phyloP scores from a whole-genome alignment of 2,329 filamentous ascomycete genomes.

The Arthrinium phaeospermum region DNA sequence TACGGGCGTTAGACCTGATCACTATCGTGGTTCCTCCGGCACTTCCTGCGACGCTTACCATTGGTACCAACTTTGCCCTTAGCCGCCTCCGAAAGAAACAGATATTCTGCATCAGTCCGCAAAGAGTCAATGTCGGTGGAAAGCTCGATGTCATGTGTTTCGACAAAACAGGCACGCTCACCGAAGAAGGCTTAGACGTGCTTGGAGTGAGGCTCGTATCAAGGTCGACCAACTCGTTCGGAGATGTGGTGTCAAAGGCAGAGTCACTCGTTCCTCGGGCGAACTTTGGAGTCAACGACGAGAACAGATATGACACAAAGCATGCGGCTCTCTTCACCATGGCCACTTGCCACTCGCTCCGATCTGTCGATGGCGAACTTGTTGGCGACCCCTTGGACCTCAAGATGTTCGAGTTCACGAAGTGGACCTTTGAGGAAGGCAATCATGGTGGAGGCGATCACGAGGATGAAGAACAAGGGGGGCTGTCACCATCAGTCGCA shows the following conservation, averaged over 20 bases:
- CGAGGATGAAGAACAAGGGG: constrained; percentile 76
- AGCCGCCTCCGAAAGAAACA: constrained; percentile 83
- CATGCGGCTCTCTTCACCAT: constrained; percentile 85
- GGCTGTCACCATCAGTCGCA: constrained; percentile 86
- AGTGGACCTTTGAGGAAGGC: constrained; percentile 91
- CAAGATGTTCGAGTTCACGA: constrained; percentile 98
- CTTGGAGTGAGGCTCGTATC: constrained; percentile 84
- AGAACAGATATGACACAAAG: constrained; percentile 41
- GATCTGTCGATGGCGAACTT: constrained; percentile 84
- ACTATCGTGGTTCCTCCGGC: constrained; percentile 97
- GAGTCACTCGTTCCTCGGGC: constrained; percentile 59
- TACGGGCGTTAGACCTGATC: constrained; percentile 91
- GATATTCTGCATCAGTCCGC: constrained; percentile 97
- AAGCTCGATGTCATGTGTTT: constrained; percentile 97
- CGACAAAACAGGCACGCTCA: constrained; percentile 98
- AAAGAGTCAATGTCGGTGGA: constrained; percentile 94
- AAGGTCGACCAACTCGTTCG: constrained; percentile 66
- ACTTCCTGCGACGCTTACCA: constrained; percentile 90
- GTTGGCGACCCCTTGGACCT: constrained; percentile 93
- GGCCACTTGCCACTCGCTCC: constrained; percentile 94
- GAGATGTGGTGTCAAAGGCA: constrained; percentile 74
- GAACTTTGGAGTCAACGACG: constrained; percentile 35
- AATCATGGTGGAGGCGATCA: constrained; percentile 68
- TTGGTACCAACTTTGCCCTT: constrained; percentile 94
- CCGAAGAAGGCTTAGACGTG: constrained; percentile 94